These are phyloP conservation scores for Coriolopsis trogii DNA, from an alignment of 1,284 basidiomycete genomes.

Conservation along the genomic window DNA sequence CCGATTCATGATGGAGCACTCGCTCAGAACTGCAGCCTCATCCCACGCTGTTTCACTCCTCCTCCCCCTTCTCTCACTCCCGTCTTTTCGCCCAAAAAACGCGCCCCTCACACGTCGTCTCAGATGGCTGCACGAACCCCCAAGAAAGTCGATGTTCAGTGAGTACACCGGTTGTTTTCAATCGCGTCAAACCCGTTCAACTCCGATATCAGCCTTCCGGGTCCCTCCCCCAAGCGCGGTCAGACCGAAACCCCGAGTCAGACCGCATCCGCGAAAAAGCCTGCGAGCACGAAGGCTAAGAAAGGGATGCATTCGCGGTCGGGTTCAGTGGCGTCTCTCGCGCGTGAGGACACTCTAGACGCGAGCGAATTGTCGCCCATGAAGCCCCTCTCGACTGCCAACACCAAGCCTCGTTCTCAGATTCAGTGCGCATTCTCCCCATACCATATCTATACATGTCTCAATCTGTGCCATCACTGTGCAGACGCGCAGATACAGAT, in stretches of 20 bases:
- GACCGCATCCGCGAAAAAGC: constrained; percentile 22
- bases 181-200: not conserved
- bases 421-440: constrained; percentile 8
- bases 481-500: constrained; percentile 20
- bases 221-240: constrained; percentile 26
- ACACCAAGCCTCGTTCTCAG: constrained; percentile 13
- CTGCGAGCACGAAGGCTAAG: constrained; percentile 19
- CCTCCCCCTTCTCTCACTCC: not conserved
- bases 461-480: not conserved
- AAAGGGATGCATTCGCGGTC: constrained; percentile 15
- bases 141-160: constrained; percentile 48
- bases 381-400: constrained; percentile 14
- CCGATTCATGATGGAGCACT: not conserved
- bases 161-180: constrained; percentile 25
- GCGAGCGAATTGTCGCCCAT: constrained; percentile 7
- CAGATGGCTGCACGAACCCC: constrained; percentile 27
- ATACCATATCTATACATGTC: too few relatives aligned
- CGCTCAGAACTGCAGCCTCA: not conserved
- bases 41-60: not conserved
- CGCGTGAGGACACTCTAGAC: constrained; percentile 22
- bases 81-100: not conserved
- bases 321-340: constrained; percentile 17
- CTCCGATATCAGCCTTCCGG: constrained; percentile 21
- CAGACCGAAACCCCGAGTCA: constrained; percentile 7
- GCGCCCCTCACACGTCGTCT: not conserved